These are phyloP conservation scores for Irpex sp. DNA, from an alignment of 1,284 basidiomycete genomes.

Conservation along the genomic window DNA sequence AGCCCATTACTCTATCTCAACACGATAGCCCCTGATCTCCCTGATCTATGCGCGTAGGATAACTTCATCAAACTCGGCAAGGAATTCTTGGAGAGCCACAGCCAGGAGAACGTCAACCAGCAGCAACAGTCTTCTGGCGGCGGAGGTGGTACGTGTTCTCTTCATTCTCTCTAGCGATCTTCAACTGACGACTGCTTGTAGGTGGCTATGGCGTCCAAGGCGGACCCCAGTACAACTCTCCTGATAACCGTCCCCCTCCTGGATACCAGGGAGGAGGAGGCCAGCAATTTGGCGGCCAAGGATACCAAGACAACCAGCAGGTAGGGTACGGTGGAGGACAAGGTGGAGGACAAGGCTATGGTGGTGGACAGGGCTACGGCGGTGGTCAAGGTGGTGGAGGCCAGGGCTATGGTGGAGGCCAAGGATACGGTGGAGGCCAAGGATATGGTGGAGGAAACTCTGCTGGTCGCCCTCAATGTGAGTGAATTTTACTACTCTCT, in stretches of 20 bases:
- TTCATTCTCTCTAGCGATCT: too few species aligned
- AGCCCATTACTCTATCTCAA: background rate
- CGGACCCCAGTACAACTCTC: background rate
- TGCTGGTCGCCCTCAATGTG: conserved; percentile 28
- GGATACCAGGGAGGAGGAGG: background rate
- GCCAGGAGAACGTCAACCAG: conserved; percentile 21
- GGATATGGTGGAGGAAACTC: background rate
- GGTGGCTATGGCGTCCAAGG: conserved; percentile 2
- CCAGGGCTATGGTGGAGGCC: conserved; percentile 7
- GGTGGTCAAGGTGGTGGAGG: background rate
- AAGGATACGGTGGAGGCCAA: background rate
- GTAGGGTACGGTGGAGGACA: background rate
- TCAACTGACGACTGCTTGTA: too few species aligned
- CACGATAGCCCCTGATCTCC: background rate
- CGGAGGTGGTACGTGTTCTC: conserved; percentile 10
- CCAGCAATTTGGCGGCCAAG: background rate
- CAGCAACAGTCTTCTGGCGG: conserved; percentile 4
- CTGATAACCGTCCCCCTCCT: background rate
- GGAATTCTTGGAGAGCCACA: conserved; percentile 50
- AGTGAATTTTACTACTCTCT: conserved; percentile 13
- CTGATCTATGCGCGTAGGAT: conserved; percentile 38
- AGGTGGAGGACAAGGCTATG: background rate
- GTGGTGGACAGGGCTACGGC: background rate
- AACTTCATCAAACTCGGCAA: conserved; percentile 65
- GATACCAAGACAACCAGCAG: background rate